A percentile compares a stretch with the other conserved stretches of the same genome.
These are phyloP conservation scores for Ochromonadaceae sp. DNA, from an alignment of 352 stramenopile species.

Conservation along the genomic window DNA sequence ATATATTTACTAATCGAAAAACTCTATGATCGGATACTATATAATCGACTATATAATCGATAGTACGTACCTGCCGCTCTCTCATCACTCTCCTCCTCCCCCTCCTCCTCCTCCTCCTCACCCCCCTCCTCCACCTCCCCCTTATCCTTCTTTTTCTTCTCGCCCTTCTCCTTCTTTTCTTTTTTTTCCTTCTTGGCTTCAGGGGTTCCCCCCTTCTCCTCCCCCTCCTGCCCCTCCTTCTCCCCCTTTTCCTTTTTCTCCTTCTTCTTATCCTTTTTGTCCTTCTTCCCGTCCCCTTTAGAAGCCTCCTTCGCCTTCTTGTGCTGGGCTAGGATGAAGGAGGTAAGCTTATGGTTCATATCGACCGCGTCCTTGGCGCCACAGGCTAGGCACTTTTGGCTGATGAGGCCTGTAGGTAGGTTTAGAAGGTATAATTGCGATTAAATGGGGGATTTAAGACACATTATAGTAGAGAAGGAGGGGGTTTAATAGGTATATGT, in stretches of 20 bases:
- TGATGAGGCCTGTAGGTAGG: no score
- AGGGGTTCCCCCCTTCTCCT: conserved; percentile 29
- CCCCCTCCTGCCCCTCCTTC: conserved; percentile 58
- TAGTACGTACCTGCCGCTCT: not conserved
- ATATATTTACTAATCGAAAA: no score
- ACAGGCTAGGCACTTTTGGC: conserved; percentile 94
- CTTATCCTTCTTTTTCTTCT: conserved; percentile 36
- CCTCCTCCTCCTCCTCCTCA: conserved; percentile 42
- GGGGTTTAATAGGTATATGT: no score
- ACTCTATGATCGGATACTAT: no score
- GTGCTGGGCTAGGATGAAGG: conserved; percentile 88
- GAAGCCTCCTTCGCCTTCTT: conserved; percentile 65
- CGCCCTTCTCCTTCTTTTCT: conserved; percentile 37
- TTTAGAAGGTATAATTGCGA: no score
- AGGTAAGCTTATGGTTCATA: conserved; percentile 95
- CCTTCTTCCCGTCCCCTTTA: conserved; percentile 40
- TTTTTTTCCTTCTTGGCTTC: conserved; percentile 23
- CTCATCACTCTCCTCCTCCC: conserved; percentile 34
- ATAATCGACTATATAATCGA: not conserved
- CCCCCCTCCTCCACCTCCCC: conserved; percentile 29
- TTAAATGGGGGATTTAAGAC: no score
- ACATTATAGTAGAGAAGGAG: no score
- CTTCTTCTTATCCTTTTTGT: conserved; percentile 64
- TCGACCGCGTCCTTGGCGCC: conserved; percentile 87
- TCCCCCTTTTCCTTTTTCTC: conserved; percentile 52